Evolutionary conservation across 768 basidiomycete species (phyloP).

Genomic region (Boletus subcaerulescens): DNA sequence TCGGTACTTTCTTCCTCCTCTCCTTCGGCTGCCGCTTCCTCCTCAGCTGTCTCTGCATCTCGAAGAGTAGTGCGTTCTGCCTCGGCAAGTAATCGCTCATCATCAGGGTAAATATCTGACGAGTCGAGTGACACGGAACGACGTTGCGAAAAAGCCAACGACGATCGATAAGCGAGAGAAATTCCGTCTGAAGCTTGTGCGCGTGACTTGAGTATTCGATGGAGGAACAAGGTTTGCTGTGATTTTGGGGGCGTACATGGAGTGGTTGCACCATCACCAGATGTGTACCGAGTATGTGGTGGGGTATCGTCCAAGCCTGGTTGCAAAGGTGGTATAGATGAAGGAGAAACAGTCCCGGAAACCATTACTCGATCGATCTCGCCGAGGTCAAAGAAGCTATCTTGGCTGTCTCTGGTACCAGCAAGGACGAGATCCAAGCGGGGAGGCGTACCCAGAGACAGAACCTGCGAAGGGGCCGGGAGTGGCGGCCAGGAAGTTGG

Average conservation of each 20-base stretch:
- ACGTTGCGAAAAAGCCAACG: conserved; percentile 1
- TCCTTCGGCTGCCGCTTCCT: neutral
- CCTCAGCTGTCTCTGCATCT: conserved; percentile 8
- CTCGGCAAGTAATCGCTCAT: conserved; percentile 14
- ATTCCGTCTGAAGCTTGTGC: conserved; percentile 13
- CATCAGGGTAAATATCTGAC: neutral
- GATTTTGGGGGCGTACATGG: neutral
- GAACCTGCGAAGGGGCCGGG: conserved; percentile 1
- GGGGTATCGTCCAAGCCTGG: neutral
- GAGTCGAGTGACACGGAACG: conserved; percentile 10
- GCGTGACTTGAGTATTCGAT: conserved; percentile 21
- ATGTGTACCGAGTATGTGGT: neutral
- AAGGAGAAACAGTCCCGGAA: neutral
- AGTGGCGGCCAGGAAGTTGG: conserved; percentile 7
- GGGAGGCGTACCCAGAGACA: neutral
- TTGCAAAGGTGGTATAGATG: neutral
- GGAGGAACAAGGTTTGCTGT: conserved; percentile 12
- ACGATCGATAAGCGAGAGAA: neutral
- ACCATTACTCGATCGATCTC: conserved; percentile 1
- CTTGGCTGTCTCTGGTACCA: neutral
- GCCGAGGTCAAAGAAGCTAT: neutral
- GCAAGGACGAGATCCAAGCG: conserved; percentile 3
- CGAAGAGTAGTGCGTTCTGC: conserved; percentile 13
- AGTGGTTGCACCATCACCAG: neutral
- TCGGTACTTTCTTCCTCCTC: conserved; percentile 1